Base-by-base conservation (phyloP, 2,329 filamentous ascomycete genomes). In the Epichloe bromicola region DNA sequence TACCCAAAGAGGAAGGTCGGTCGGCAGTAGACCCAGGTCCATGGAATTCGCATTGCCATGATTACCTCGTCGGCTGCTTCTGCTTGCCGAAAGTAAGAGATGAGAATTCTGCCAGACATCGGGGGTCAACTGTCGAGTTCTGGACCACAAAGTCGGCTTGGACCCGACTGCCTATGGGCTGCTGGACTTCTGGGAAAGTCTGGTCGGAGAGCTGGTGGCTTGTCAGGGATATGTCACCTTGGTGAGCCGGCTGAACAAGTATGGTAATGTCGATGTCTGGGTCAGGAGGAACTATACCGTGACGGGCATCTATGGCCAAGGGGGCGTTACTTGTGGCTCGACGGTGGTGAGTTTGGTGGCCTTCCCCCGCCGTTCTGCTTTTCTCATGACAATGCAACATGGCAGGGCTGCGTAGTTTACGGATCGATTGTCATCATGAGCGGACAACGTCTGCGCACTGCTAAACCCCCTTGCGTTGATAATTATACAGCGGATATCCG, bases 151-250 rank as follows among this genome's bases (percentile, higher is more conserved):
- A 26, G 23, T 26, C 23, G 67, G 68, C 14, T 71, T 87, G 39
- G 63, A 83, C 54, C 83, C 83, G 2, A 66, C 68, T 20, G 66
- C 69, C 41, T 87, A 82, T 59, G 84, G 83, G 23, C 2, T 23
- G 2, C 69, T 87, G 33, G 84, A 87, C 63, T 88, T 86, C 61
- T 87, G 83, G 84, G 80, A 87, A 72, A 82, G 76, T 55, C 65
- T 87, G 52, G 72, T 70, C 50, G 84, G 83, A 30, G 81, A 86
- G 64, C 70, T 86, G 7, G 82, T 88, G 14, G 85, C 78, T 0
- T 0, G 67, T 87, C 45, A 72, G 71, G 56, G 72, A 67, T 26
- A 67, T 26, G 23, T 26, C 44, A 73, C 68, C 12, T 79, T 78
- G 42, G 65, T 86, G 44, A 71, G 74, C 48, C 77, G 76, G 51